Conservation (phyloP, 306 rosid species). For the Quercus ilex region DNA sequence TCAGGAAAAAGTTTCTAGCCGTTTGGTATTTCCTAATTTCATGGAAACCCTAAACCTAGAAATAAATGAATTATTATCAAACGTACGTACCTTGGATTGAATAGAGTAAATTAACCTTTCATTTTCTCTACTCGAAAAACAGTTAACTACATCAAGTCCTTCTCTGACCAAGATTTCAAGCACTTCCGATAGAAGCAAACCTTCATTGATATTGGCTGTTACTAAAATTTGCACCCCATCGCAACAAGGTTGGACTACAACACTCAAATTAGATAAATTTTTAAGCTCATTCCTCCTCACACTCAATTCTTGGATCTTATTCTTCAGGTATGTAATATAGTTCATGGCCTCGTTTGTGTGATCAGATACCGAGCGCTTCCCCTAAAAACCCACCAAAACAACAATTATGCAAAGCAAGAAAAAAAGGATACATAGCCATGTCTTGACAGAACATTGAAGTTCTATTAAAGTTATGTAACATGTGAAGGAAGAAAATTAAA, state of each 20-base stretch:
- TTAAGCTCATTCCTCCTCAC: neutral
- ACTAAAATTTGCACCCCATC: conserved; percentile 31
- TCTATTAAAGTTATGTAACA: neutral
- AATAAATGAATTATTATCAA: neutral
- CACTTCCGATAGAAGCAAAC: conserved; percentile 26
- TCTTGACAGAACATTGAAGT: neutral
- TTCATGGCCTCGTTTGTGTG: neutral
- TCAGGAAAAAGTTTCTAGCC: neutral
- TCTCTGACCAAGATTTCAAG: conserved; percentile 26
- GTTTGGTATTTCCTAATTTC: neutral
- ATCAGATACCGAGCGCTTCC: conserved; percentile 1
- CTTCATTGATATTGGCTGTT: neutral
- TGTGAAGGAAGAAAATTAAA: neutral
- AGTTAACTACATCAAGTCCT: conserved; percentile 21
- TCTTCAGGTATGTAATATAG: neutral
- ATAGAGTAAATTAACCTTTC: conserved; percentile 31
- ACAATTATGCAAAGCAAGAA: neutral
- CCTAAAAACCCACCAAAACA: conserved; percentile 1
- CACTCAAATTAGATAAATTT: neutral
- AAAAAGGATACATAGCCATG: neutral
- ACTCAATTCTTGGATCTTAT: conserved; percentile 1
- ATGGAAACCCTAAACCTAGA: neutral
- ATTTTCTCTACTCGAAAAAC: conserved; percentile 28
- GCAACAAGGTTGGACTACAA: conserved; percentile 16
- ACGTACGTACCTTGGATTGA: conserved; percentile 29